Evolutionary conservation across 768 basidiomycete genomes (phyloP), one percentile per base, ranked within the genome.

Genomic region (Mycena alexandri): DNA sequence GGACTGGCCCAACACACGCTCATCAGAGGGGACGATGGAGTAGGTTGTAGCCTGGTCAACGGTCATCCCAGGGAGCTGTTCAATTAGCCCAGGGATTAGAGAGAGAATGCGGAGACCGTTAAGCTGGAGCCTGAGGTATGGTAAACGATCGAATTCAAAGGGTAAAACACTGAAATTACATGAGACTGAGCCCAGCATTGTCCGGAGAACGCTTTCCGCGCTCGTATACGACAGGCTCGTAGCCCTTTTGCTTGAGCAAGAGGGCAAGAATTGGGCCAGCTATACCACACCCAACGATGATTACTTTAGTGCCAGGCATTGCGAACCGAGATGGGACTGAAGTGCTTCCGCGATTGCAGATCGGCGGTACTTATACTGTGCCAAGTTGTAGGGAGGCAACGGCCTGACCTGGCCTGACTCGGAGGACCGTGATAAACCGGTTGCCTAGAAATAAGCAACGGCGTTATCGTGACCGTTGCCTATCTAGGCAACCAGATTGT

Each of bases 191-290:
- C 17, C 80, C 80, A 56, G 71, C 72, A 11, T 75, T 71, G 21
- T 33, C n/a, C n/a, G n/a, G 61, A 42, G 41, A 70, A 24, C 22
- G 59, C 47, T 7, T 63, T 50, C 43, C 73, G 36, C 70, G 77
- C 50, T 83, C 82, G 66, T 80, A 83, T 0, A 82, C 64, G 50
- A 82, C 70, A 11, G 80, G 79, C 3, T 77, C 70, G 65, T 80
- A 83, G 19, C 81, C 81, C 60, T 80, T 78, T 24, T 72, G 69
- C 59, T 79, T 81, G 34, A 83, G 75, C 16, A 80, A 74, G 25
- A 79, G 73, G 2, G 79, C 80, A 43, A 83, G 77, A 5, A 81
- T 76, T 17, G 81, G 79, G 14, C 82, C 82, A 13, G 79, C 81
- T 42, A 82, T 77, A 5, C 82, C 82, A 21, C 74, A 75, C 22